Percentiles rank a stretch among this genome's conserved stretches.
Evolutionary conservation across 306 rosid species (phyloP).

Genomic region (Dryas octopetala): DNA sequence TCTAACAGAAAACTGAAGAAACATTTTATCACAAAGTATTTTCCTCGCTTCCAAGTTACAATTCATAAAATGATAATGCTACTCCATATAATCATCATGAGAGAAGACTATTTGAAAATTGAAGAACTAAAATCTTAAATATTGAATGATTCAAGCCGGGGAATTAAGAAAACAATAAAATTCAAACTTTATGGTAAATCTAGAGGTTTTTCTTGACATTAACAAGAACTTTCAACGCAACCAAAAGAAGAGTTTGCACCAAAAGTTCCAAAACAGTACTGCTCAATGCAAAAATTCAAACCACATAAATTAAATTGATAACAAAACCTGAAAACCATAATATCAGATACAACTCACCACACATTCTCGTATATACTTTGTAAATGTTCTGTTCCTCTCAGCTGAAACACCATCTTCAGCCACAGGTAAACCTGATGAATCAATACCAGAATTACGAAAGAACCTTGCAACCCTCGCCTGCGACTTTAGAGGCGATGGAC

Average conservation of each 20-base stretch:
- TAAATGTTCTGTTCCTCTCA: slow-evolving; percentile 62
- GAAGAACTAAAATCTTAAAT: neutral
- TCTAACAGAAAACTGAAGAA: neutral
- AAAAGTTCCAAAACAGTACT: neutral
- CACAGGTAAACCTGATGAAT: slow-evolving; percentile 49
- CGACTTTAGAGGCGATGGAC: slow-evolving; percentile 76
- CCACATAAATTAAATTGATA: neutral
- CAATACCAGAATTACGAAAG: slow-evolving; percentile 66
- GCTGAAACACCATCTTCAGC: slow-evolving; percentile 57
- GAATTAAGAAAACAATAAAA: neutral
- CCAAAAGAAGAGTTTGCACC: neutral
- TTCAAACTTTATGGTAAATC: neutral
- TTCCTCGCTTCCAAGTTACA: neutral
- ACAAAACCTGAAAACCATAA: neutral
- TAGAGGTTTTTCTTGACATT: neutral
- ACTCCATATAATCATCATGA: neutral
- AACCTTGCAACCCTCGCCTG: slow-evolving; percentile 65
- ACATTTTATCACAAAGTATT: neutral
- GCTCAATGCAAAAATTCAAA: neutral
- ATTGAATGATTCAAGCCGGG: neutral
- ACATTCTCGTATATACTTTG: slow-evolving; percentile 70
- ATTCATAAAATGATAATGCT: neutral
- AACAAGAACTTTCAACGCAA: neutral
- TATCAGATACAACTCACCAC: slow-evolving; percentile 49
- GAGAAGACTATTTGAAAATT: neutral